phyloP scores from a whole-genome alignment of 2,329 filamentous ascomycete genomes.

The Paecilomyces niveus region DNA sequence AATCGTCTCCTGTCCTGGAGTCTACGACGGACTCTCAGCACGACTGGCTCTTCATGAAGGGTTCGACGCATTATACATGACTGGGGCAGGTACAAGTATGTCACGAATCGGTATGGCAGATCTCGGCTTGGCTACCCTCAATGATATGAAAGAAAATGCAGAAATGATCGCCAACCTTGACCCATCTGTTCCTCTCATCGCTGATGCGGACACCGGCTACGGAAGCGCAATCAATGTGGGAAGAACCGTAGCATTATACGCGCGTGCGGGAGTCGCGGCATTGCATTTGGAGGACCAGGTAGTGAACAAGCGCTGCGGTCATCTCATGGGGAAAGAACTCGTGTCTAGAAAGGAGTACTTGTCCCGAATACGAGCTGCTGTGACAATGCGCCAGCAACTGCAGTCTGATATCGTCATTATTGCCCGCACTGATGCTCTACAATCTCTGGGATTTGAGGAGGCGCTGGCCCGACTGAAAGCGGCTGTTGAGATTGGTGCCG shows the following conservation, averaged over 20 bases:
- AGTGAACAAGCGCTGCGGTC: constrained; percentile 33
- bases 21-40: constrained; percentile 62
- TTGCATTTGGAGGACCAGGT: constrained; percentile 49
- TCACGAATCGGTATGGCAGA: constrained; percentile 58
- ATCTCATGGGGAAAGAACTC: constrained; percentile 28
- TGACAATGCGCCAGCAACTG: constrained; percentile 20
- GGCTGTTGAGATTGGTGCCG: constrained; percentile 21
- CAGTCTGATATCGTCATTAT: constrained; percentile 27
- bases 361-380: constrained; percentile 18
- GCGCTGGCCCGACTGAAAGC: constrained; percentile 20
- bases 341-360: constrained; percentile 15
- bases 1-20: constrained; percentile 55
- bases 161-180: constrained; percentile 57
- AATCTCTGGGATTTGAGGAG: constrained; percentile 21
- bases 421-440: constrained; percentile 24
- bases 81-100: constrained; percentile 55
- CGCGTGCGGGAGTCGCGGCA: constrained; percentile 44
- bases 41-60: constrained; percentile 55
- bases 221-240: constrained; percentile 27
- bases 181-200: constrained; percentile 51
- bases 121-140: constrained; percentile 54
- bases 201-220: constrained; percentile 50
- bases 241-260: constrained; percentile 38
- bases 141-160: constrained; percentile 58
- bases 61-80: constrained; percentile 63